Evolutionary conservation across 805 yeast species (phyloP).

Genomic region (Priceomyces medius): DNA sequence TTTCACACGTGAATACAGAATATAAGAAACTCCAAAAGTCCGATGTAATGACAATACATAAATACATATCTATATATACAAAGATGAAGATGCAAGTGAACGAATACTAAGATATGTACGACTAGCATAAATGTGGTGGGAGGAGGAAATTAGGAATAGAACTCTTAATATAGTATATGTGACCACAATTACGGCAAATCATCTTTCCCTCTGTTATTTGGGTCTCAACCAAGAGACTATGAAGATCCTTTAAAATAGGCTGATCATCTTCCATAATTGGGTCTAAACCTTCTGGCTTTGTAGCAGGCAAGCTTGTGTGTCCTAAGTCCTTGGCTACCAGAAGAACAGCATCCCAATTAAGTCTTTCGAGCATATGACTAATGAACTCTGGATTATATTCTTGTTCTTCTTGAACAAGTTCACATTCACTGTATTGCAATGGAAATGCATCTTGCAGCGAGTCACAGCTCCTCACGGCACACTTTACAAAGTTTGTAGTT

Average conservation of each 20-base stretch:
- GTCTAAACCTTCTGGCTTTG: slow-evolving; percentile 59
- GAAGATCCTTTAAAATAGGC: slow-evolving; percentile 69
- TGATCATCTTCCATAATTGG: slow-evolving; percentile 52
- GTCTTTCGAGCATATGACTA: slow-evolving; percentile 68
- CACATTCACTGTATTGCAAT: slow-evolving; percentile 62
- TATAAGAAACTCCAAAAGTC: not conserved
- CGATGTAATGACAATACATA: not conserved
- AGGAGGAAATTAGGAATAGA: slow-evolving; percentile 90
- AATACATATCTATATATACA: not conserved
- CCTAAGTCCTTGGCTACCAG: slow-evolving; percentile 71
- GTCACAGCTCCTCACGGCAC: slow-evolving; percentile 84
- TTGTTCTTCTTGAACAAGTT: slow-evolving; percentile 70
- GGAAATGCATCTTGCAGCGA: slow-evolving; percentile 78
- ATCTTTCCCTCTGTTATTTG: slow-evolving; percentile 85
- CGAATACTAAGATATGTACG: not conserved
- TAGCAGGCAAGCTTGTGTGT: slow-evolving; percentile 57
- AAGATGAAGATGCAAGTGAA: not conserved
- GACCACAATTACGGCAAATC: slow-evolving; percentile 84
- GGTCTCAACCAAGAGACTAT: slow-evolving; percentile 76
- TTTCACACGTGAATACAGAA: not conserved
- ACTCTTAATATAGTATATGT: slow-evolving; percentile 85
- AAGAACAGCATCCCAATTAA: slow-evolving; percentile 86
- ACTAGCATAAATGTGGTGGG: slow-evolving; percentile 84
- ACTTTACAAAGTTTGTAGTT: slow-evolving; percentile 94
- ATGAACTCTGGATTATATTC: slow-evolving; percentile 85